Evolutionary conservation across 2,329 filamentous ascomycete species (phyloP).

Genomic region (Alternaria sp.): DNA sequence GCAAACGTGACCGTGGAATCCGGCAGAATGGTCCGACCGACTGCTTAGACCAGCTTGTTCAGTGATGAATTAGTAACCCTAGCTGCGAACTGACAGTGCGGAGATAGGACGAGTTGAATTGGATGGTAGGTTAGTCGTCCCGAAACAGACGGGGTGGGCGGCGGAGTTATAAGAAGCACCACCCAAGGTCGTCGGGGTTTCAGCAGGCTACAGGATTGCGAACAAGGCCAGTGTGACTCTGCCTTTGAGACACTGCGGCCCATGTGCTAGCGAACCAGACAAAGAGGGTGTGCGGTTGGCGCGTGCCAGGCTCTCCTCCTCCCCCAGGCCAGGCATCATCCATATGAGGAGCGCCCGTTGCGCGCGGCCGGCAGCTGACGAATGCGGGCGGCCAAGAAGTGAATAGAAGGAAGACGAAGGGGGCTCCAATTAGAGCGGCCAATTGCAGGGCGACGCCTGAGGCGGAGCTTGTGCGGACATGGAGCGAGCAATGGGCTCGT

Average conservation of each 20-base stretch:
- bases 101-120: slow-evolving; percentile 37
- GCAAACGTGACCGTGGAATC: slow-evolving; percentile 41
- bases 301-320: slow-evolving; percentile 27
- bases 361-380: slow-evolving; percentile 44
- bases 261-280: slow-evolving; percentile 34
- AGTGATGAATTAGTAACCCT: slow-evolving; percentile 29
- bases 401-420: slow-evolving; percentile 44
- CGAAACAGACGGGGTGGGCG: slow-evolving; percentile 35
- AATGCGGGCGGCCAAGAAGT: slow-evolving; percentile 44
- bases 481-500: slow-evolving; percentile 24
- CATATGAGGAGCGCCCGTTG: slow-evolving; percentile 26
- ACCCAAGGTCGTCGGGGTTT: slow-evolving; percentile 20
- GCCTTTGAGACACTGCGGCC: slow-evolving; percentile 32
- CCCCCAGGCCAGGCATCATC: slow-evolving; percentile 32
- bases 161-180: slow-evolving; percentile 33
- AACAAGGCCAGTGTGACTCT: slow-evolving; percentile 35
- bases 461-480: slow-evolving; percentile 24
- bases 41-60: slow-evolving; percentile 36
- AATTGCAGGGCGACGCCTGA: slow-evolving; percentile 32
- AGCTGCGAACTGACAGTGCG: slow-evolving; percentile 23
- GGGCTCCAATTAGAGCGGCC: slow-evolving; percentile 29
- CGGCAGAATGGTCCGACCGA: slow-evolving; percentile 40
- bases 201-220: slow-evolving; percentile 40
- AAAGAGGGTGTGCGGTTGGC: slow-evolving; percentile 41
- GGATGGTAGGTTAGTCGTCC: slow-evolving; percentile 32